These are phyloP conservation scores for Paramecium biaurelia DNA, from an alignment of 73 alveolate genomes.

Conservation along the genomic window DNA sequence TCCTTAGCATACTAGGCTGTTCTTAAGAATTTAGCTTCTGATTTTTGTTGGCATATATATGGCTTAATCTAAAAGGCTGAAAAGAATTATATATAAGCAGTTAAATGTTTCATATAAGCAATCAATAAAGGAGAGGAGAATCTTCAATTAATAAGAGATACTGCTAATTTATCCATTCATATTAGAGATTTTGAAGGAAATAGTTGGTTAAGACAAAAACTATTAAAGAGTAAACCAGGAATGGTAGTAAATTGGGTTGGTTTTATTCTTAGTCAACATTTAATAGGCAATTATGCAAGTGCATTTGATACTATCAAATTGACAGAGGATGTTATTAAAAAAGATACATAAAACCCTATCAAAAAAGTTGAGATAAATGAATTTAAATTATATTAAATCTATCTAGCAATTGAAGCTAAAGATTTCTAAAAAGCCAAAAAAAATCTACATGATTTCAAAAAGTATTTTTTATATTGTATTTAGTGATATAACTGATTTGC, in stretches of 20 bases:
- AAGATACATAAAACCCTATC: neutral
- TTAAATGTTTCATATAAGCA: constrained; percentile 81
- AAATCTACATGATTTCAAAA: neutral
- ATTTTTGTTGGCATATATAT: constrained; percentile 94
- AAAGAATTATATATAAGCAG: constrained; percentile 88
- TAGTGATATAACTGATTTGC: neutral
- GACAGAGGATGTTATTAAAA: constrained; percentile 32
- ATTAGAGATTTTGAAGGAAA: constrained; percentile 88
- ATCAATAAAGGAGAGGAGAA: constrained; percentile 84
- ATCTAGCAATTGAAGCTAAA: constrained; percentile 13
- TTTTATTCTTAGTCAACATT: constrained; percentile 78
- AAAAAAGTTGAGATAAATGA: constrained; percentile 66
- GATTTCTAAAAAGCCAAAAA: constrained; percentile 12
- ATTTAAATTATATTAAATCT: constrained; percentile 58
- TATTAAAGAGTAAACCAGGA: constrained; percentile 74
- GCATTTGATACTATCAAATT: constrained; percentile 69
- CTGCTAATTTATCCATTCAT: constrained; percentile 79
- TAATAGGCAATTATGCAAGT: constrained; percentile 70
- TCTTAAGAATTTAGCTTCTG: constrained; percentile 69
- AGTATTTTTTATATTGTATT: neutral
- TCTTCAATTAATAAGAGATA: constrained; percentile 83
- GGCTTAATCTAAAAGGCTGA: constrained; percentile 88
- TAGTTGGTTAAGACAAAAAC: constrained; percentile 73
- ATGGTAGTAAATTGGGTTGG: constrained; percentile 82
- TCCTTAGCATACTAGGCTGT: constrained; percentile 70